Evolutionary conservation across 1,284 basidiomycete species (phyloP).

Genomic region (Microbotryum violaceum): DNA sequence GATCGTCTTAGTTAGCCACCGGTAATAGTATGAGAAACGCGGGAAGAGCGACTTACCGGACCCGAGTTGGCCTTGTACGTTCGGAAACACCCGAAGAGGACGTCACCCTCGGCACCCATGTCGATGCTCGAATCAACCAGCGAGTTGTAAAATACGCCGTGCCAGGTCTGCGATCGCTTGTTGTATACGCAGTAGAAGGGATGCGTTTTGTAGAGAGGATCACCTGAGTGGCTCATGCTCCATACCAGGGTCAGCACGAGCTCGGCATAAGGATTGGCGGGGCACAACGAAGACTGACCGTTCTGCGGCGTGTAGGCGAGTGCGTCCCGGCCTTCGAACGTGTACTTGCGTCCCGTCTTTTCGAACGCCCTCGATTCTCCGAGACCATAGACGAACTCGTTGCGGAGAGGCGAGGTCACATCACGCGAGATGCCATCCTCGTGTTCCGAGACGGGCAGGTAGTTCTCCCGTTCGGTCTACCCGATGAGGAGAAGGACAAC

Average conservation of each 20-base stretch:
- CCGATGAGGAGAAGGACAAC: not conserved
- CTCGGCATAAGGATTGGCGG: not conserved
- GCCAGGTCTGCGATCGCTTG: slow-evolving; percentile 10
- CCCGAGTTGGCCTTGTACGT: slow-evolving; percentile 24
- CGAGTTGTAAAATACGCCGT: slow-evolving; percentile 30
- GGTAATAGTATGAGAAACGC: not conserved
- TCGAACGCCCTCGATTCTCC: slow-evolving; percentile 23
- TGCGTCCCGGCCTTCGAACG: slow-evolving; percentile 26
- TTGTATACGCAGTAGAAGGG: slow-evolving; percentile 28
- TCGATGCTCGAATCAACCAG: slow-evolving; percentile 22
- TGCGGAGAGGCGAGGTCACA: slow-evolving; percentile 13
- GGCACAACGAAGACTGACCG: slow-evolving; percentile 18
- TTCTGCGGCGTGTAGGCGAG: slow-evolving; percentile 19
- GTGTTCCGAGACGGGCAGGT: slow-evolving; percentile 25
- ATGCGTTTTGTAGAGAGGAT: slow-evolving; percentile 16
- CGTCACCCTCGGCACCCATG: slow-evolving; percentile 26
- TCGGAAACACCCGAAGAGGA: slow-evolving; percentile 22
- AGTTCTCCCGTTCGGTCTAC: slow-evolving; percentile 22
- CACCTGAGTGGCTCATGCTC: not conserved
- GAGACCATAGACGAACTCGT: slow-evolving; percentile 27
- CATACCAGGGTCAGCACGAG: too few species aligned
- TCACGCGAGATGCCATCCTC: not conserved
- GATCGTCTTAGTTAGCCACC: not conserved
- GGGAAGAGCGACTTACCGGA: slow-evolving; percentile 21
- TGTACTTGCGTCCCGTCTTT: slow-evolving; percentile 24